A percentile compares a stretch with the other conserved stretches of the same genome.
Evolutionary conservation across 1,284 basidiomycete genomes (phyloP).

Genomic region (Uromyces viciae-fabae): DNA sequence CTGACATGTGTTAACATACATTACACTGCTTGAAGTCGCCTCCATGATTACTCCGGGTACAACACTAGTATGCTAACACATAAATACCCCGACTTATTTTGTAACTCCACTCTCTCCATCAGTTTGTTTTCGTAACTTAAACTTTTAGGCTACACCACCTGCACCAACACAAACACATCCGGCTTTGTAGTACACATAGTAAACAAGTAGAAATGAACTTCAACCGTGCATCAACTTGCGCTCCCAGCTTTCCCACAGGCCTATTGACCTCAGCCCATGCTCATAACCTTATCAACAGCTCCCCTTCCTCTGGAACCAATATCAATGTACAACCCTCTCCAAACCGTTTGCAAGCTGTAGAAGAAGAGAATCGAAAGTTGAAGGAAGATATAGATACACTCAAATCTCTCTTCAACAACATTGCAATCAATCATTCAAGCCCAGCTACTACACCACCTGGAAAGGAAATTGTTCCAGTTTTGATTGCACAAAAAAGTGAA

Average conservation of each 20-base stretch:
- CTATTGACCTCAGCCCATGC: not conserved
- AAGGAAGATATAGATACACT: conserved; percentile 10
- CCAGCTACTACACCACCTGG: conserved; percentile 2
- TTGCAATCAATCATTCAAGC: conserved; percentile 2
- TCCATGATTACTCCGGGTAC: not conserved
- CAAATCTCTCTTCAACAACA: conserved; percentile 12
- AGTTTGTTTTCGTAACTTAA: not conserved
- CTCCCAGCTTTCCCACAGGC: not conserved
- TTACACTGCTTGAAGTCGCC: not conserved
- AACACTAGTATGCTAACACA: not conserved
- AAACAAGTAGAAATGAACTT: not conserved
- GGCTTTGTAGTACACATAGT: not conserved
- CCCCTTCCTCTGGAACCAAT: not conserved
- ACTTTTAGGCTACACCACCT: not conserved
- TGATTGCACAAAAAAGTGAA: no score
- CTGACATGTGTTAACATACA: no score
- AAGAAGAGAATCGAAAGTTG: conserved; percentile 25
- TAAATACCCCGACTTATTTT: conserved; percentile 4
- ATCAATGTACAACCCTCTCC: not conserved
- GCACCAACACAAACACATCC: not conserved
- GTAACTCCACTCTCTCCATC: not conserved
- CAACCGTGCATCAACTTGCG: conserved; percentile 4
- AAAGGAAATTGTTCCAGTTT: no score
- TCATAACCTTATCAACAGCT: not conserved
- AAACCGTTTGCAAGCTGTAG: conserved; percentile 8